These are phyloP conservation scores for Phialemonium atrogriseum DNA, from an alignment of 2,329 filamentous ascomycete genomes.

Conservation along the genomic window DNA sequence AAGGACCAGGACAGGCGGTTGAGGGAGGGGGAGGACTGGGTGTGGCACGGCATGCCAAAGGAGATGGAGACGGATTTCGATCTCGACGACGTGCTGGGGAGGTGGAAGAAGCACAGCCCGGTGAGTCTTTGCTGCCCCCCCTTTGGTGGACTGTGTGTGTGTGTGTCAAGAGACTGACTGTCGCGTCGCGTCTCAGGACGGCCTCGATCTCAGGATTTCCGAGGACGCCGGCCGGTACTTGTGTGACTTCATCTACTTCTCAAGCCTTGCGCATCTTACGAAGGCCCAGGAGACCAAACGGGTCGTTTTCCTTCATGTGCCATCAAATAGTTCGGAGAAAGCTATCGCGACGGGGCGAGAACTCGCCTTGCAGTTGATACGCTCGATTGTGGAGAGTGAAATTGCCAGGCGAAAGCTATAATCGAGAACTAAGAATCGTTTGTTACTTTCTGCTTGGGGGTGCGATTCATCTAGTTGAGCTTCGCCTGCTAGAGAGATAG, in stretches of 20 bases:
- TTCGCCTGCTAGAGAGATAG: too few species aligned
- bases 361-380: constrained; percentile 45
- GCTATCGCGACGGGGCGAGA: constrained; percentile 40
- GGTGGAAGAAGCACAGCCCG: constrained; percentile 45
- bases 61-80: constrained; percentile 51
- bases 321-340: constrained; percentile 44
- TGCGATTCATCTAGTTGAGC: too few species aligned
- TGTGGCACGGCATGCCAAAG: constrained; percentile 45
- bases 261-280: constrained; percentile 51
- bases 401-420: constrained; percentile 11
- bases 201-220: constrained; percentile 48
- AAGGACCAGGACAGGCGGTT: constrained; percentile 36
- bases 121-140: constrained; percentile 26
- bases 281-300: constrained; percentile 36
- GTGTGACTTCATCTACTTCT: constrained; percentile 74
- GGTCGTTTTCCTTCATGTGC: constrained; percentile 67
- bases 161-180: neutral
- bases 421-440: too few species aligned
- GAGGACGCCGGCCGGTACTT: constrained; percentile 65
- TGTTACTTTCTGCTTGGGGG: too few species aligned
- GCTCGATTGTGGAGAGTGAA: constrained; percentile 48
- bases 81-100: constrained; percentile 43
- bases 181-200: constrained; percentile 13
- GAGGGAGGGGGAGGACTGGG: constrained; percentile 34
- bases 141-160: constrained; percentile 1